phyloP scores from a whole-genome alignment of 805 yeast genomes.

The Hemisphaericaspora nanyangensis region DNA sequence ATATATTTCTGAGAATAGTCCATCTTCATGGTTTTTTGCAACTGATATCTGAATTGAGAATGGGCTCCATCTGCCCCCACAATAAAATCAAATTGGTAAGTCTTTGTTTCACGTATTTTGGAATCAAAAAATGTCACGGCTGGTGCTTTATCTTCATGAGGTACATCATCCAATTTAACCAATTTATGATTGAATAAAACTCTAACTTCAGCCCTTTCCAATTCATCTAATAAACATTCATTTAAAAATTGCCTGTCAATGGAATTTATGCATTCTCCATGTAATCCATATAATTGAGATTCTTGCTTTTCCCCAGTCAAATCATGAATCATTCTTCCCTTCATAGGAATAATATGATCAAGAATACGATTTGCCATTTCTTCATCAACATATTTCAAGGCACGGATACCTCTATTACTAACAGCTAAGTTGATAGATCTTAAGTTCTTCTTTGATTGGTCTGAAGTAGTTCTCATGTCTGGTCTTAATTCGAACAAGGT shows the following conservation, averaged over 20 bases:
- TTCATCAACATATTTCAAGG: constrained; percentile 60
- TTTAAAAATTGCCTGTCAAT: constrained; percentile 75
- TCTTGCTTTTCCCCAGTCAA: constrained; percentile 51
- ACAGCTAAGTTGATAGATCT: constrained; percentile 85
- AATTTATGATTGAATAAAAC: constrained; percentile 58
- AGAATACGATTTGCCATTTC: constrained; percentile 55
- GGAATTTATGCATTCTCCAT: constrained; percentile 81
- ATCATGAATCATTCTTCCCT: constrained; percentile 87
- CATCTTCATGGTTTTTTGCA: constrained; percentile 67
- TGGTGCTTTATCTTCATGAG: constrained; percentile 14
- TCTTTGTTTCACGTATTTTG: constrained; percentile 13
- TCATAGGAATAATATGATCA: constrained; percentile 72
- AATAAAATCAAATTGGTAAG: constrained; percentile 49
- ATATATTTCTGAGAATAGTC: constrained; percentile 72
- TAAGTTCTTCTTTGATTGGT: constrained; percentile 33
- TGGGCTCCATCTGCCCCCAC: constrained; percentile 87
- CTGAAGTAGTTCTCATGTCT: constrained; percentile 50
- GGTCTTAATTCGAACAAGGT: constrained; percentile 64
- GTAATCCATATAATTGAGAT: constrained; percentile 72
- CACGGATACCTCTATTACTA: constrained; percentile 76
- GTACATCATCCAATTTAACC: constrained; percentile 29
- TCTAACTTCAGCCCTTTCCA: constrained; percentile 40
- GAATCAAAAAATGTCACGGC: constrained; percentile 19
- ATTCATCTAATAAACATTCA: constrained; percentile 59
- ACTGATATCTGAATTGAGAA: constrained; percentile 64